Conservation (phyloP, 2,329 filamentous ascomycete species). For the Pseudogymnoascus sp. region DNA sequence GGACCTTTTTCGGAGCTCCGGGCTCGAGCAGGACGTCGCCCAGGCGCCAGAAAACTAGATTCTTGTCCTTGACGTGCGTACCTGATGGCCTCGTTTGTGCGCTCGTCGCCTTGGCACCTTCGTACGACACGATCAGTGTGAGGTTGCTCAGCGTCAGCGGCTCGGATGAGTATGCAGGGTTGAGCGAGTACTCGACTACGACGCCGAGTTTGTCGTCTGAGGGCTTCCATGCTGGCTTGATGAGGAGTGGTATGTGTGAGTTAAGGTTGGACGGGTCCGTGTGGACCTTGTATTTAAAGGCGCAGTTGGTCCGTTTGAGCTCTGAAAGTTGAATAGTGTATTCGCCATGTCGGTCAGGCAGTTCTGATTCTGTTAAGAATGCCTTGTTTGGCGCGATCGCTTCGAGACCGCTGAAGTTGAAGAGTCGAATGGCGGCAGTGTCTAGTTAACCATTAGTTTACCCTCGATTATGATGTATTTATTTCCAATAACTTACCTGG, state of each 20-base stretch:
- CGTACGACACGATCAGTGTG: conserved; percentile 61
- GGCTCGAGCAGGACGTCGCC: conserved; percentile 59
- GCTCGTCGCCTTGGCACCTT: conserved; percentile 53
- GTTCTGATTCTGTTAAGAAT: conserved; percentile 63
- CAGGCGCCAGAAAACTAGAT: conserved; percentile 71
- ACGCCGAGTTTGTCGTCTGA: conserved; percentile 79
- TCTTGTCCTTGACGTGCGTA: conserved; percentile 69
- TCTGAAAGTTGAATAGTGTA: conserved; percentile 68
- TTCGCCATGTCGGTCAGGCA: conserved; percentile 60
- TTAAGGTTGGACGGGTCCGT: conserved; percentile 49
- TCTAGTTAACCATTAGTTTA: conserved; percentile 31
- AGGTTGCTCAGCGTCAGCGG: conserved; percentile 63
- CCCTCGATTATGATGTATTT: conserved; percentile 12
- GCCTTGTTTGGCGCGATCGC: conserved; percentile 90
- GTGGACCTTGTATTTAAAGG: conserved; percentile 88
- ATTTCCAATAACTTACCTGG: conserved; percentile 20
- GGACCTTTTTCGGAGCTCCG: conserved; percentile 54
- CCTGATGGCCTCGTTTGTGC: conserved; percentile 72
- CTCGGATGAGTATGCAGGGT: conserved; percentile 44
- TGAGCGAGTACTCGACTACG: conserved; percentile 74
- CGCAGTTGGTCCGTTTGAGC: conserved; percentile 64
- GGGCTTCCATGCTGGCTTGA: conserved; percentile 65
- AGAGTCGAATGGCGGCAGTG: conserved; percentile 65
- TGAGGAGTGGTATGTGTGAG: conserved; percentile 50
- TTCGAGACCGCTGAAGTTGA: conserved; percentile 81